phyloP scores from a whole-genome alignment of 129 eudicot species.

The Centella asiatica region DNA sequence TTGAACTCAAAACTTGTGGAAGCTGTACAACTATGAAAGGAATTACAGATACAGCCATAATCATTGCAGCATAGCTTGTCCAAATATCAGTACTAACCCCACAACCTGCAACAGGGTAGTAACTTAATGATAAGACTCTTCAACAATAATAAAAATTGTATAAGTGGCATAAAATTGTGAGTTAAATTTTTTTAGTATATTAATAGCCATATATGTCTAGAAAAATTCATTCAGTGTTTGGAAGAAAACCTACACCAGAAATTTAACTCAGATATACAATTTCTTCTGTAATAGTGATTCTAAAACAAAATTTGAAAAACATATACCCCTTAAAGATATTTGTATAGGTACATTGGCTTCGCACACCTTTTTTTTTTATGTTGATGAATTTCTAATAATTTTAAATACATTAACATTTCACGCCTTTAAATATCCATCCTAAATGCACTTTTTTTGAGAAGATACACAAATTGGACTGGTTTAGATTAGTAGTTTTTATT shows the following conservation, averaged over 20 bases:
- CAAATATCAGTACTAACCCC: slow-evolving; percentile 56
- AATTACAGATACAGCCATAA: slow-evolving; percentile 56
- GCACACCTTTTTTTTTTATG: too few species aligned
- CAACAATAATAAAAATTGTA: background rate
- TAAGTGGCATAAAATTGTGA: too few species aligned
- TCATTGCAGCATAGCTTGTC: slow-evolving; percentile 61
- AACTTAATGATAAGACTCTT: background rate
- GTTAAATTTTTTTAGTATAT: too few species aligned
- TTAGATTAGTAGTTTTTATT: too few species aligned
- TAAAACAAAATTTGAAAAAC: background rate
- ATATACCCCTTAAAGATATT: background rate
- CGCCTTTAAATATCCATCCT: too few species aligned
- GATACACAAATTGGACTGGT: too few species aligned
- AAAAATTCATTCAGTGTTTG: background rate
- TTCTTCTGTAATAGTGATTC: background rate
- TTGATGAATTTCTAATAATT: too few species aligned
- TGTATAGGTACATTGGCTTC: too few species aligned
- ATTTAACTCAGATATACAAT: too few species aligned
- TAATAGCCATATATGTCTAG: background rate
- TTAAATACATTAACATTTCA: too few species aligned
- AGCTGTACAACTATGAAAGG: slow-evolving; percentile 53
- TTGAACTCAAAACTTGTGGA: slow-evolving; percentile 29
- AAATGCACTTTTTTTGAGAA: too few species aligned
- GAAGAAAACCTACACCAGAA: too few species aligned
- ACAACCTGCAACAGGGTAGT: slow-evolving; percentile 14